phyloP scores from a whole-genome alignment of 148 eudicot genomes.

The Rhododendron kiyosumense region DNA sequence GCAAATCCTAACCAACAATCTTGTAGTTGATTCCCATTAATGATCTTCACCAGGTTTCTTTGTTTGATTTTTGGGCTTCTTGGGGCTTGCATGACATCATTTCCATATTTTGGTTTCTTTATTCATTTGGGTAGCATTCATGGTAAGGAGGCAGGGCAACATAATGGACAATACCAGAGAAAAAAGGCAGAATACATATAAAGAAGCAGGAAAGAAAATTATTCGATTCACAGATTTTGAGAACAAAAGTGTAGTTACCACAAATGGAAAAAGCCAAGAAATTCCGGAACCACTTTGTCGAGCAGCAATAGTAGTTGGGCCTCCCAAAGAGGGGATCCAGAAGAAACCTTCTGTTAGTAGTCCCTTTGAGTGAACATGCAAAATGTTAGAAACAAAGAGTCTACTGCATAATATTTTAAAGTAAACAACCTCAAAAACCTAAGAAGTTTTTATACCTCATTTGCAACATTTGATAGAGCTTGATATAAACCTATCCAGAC shows the following conservation, averaged over 20 bases:
- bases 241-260: conserved; percentile 46
- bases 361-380: conserved; percentile 48
- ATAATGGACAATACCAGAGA: not conserved
- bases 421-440: conserved; percentile 1
- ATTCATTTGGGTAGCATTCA: not conserved
- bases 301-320: conserved; percentile 97
- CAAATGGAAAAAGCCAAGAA: conserved; percentile 98
- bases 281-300: conserved; percentile 97
- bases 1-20: not conserved
- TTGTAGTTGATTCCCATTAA: not conserved
- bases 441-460: conserved; percentile 58
- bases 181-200: not conserved
- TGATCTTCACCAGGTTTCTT: not conserved
- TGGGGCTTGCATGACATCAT: not conserved
- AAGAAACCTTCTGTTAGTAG: conserved; percentile 94
- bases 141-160: not conserved
- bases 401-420: not conserved
- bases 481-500: conserved; percentile 98
- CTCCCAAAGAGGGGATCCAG: conserved; percentile 99
- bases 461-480: conserved; percentile 99
- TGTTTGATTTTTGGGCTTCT: not conserved
- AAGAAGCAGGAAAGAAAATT: conserved; percentile 8
- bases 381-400: conserved; percentile 14
- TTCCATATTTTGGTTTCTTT: not conserved
- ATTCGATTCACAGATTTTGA: conserved; percentile 7